Conservation (phyloP, 75 land plant genomes). For the Sequoiadendron giganteum region DNA sequence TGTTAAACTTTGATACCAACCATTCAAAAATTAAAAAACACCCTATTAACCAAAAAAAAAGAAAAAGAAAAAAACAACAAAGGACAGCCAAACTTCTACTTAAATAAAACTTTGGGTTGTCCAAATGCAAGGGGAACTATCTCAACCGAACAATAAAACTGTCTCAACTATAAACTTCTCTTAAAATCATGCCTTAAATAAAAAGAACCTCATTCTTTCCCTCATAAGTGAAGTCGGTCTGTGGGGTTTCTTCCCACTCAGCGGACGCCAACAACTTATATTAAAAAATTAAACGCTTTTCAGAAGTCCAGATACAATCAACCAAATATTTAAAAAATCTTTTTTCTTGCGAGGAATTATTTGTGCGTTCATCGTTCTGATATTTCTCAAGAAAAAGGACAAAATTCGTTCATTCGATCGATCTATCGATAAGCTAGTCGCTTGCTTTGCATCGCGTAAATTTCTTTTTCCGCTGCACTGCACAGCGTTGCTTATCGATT, state of each 20-base stretch:
- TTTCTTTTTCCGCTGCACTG: neutral
- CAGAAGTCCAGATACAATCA: neutral
- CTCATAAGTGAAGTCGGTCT: neutral
- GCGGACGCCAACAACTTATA: neutral
- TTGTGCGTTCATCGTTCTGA: neutral
- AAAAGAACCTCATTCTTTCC: too few relatives aligned
- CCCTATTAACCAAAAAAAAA: too few relatives aligned
- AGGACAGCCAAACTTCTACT: too few relatives aligned
- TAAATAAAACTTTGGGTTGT: too few relatives aligned
- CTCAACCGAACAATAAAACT: too few relatives aligned
- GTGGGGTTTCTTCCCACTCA: neutral
- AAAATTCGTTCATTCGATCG: neutral
- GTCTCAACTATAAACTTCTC: too few relatives aligned
- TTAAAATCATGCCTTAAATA: too few relatives aligned
- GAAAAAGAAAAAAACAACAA: too few relatives aligned
- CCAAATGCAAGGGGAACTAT: too few relatives aligned
- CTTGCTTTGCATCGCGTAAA: neutral
- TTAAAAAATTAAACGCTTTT: neutral
- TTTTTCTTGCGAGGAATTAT: neutral
- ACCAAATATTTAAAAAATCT: too few relatives aligned
- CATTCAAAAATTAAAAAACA: too few relatives aligned
- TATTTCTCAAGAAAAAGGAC: neutral
- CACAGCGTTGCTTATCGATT: neutral
- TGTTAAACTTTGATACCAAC: too few relatives aligned
- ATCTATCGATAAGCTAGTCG: neutral